Evolutionary conservation across 257 asterid species (phyloP).

Genomic region (Paulownia fortunei): DNA sequence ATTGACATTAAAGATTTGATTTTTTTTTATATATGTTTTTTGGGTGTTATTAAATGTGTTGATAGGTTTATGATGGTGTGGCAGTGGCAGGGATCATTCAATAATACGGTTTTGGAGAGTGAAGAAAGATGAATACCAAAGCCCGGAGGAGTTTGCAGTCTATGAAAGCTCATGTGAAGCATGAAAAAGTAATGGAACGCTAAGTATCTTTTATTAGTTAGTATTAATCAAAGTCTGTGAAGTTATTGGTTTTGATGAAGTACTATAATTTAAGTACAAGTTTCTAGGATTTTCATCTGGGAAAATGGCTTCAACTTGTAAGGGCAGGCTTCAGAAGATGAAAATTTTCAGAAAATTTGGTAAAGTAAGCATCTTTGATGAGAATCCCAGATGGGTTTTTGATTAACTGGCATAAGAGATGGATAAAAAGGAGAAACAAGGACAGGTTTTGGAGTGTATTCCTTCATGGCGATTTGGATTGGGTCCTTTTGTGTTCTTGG

Average conservation of each 20-base stretch:
- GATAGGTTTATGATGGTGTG: conserved; percentile 24
- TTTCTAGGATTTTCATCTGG: neutral
- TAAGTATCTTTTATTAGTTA: neutral
- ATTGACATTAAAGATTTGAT: conserved; percentile 16
- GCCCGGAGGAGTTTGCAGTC: conserved; percentile 65
- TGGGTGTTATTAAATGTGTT: conserved; percentile 14
- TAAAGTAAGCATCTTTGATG: conserved; percentile 37
- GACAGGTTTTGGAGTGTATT: neutral
- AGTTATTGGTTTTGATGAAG: neutral
- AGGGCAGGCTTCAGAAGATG: conserved; percentile 32
- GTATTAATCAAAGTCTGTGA: neutral
- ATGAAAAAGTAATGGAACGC: conserved; percentile 49
- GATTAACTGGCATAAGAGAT: neutral
- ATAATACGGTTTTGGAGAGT: conserved; percentile 33
- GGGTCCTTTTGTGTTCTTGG: conserved; percentile 12
- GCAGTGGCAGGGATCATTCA: conserved; percentile 49
- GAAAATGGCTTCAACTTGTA: conserved; percentile 26
- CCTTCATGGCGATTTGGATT: neutral
- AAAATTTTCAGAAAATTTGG: conserved; percentile 14
- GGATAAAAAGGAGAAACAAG: neutral
- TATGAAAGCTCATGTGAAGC: conserved; percentile 49
- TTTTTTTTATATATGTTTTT: neutral
- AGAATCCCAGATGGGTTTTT: conserved; percentile 29
- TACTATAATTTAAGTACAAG: neutral
- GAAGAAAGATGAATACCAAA: conserved; percentile 62